phyloP scores from a whole-genome alignment of 345 rosid species.

The Pelargonium nanum region DNA sequence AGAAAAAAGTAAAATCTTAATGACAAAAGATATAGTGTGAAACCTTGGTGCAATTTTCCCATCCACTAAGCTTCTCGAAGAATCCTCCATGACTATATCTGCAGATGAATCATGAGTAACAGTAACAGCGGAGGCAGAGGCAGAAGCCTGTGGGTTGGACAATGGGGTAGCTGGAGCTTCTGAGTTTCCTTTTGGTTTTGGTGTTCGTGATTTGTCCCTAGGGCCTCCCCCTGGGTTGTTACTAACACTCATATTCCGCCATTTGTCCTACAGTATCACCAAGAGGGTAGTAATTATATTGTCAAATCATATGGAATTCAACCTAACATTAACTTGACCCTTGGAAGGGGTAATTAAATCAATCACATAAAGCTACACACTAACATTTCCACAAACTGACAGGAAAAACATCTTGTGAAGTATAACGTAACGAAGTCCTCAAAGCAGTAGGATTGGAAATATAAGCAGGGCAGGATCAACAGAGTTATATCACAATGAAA shows the following conservation, averaged over 20 bases:
- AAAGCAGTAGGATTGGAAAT: neutral
- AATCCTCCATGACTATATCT: constrained; percentile 20
- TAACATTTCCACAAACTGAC: neutral
- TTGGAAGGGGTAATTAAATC: neutral
- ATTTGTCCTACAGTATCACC: constrained; percentile 50
- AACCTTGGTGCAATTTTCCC: constrained; percentile 31
- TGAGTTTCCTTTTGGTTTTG: constrained; percentile 24
- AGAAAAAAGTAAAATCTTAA: neutral
- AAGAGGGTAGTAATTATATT: constrained; percentile 5
- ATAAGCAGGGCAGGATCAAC: neutral
- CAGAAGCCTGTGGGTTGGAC: constrained; percentile 17
- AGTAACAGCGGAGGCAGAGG: constrained; percentile 33
- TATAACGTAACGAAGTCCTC: neutral
- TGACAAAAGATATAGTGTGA: no score
- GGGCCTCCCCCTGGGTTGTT: constrained; percentile 41
- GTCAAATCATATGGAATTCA: neutral
- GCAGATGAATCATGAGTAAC: constrained; percentile 21
- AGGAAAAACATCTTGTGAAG: neutral
- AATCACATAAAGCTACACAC: neutral
- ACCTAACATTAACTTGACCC: neutral
- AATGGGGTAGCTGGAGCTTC: constrained; percentile 10
- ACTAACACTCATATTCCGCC: constrained; percentile 69
- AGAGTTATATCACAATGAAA: neutral
- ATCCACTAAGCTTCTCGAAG: constrained; percentile 17
- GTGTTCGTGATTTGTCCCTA: constrained; percentile 40